A percentile compares a stretch with the other conserved stretches of the same genome.
Conservation (phyloP, 495 filamentous ascomycete genomes). For the Lasiosphaeris hirsuta region DNA sequence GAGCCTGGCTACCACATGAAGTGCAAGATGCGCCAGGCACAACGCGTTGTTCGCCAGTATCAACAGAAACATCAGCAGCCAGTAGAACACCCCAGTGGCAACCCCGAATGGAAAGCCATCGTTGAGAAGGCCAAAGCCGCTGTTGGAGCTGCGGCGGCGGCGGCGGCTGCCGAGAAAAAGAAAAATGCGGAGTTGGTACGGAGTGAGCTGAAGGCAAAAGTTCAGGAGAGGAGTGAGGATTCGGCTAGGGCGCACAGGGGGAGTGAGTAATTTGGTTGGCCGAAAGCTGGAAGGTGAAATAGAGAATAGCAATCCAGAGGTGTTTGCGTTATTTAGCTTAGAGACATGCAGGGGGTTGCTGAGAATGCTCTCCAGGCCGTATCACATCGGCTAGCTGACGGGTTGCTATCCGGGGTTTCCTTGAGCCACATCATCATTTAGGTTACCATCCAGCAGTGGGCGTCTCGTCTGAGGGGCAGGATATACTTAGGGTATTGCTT, state of each 20-base stretch:
- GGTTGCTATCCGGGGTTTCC: neutral
- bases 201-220: slow-evolving; percentile 17
- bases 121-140: slow-evolving; percentile 30
- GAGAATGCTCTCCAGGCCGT: neutral
- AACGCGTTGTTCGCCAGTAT: slow-evolving; percentile 34
- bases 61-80: slow-evolving; percentile 14
- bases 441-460: neutral
- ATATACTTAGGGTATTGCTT: neutral
- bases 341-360: neutral
- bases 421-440: neutral
- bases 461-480: neutral
- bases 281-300: neutral
- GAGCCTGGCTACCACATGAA: slow-evolving; percentile 37
- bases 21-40: slow-evolving; percentile 43
- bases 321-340: neutral
- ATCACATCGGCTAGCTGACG: neutral
- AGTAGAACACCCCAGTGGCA: neutral
- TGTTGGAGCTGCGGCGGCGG: slow-evolving; percentile 16
- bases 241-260: neutral
- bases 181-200: slow-evolving; percentile 8
- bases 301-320: neutral
- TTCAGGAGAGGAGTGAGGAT: slow-evolving; percentile 2
- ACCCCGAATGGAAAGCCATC: slow-evolving; percentile 21
- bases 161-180: slow-evolving; percentile 12
- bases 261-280: neutral